A percentile compares a stretch with the other conserved stretches of the same genome.
Conservation (phyloP, 2,329 filamentous ascomycete species). For the Cercospora sojina region DNA sequence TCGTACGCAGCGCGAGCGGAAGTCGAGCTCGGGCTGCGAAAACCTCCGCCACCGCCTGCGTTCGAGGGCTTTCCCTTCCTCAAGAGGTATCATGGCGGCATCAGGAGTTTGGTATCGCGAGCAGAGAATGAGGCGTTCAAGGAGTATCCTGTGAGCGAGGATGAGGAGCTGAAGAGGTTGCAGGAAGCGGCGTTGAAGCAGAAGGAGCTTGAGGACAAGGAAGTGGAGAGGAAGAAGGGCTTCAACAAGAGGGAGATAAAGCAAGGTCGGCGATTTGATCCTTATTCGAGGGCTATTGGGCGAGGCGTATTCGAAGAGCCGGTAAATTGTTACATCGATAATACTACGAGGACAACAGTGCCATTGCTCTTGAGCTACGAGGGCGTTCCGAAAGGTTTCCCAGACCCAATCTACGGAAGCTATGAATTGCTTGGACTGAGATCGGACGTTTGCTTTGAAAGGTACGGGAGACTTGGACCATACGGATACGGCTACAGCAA, state of each 20-base stretch:
- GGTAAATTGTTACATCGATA: constrained; percentile 76
- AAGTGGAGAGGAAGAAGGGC: constrained; percentile 36
- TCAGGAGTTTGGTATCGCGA: constrained; percentile 67
- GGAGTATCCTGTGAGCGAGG: constrained; percentile 72
- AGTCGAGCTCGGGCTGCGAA: constrained; percentile 51
- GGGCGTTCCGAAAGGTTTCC: constrained; percentile 80
- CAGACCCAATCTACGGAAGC: constrained; percentile 80
- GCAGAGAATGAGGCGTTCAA: constrained; percentile 61
- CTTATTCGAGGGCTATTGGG: constrained; percentile 63
- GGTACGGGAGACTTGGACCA: constrained; percentile 81
- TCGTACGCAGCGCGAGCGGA: constrained; percentile 48
- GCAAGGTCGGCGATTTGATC: constrained; percentile 54
- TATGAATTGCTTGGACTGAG: constrained; percentile 76
- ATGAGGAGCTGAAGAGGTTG: constrained; percentile 53
- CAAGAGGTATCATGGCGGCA: constrained; percentile 84
- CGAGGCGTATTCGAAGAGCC: constrained; percentile 56
- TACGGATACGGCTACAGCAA: constrained; percentile 87
- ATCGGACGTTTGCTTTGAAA: constrained; percentile 88
- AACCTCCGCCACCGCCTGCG: constrained; percentile 63
- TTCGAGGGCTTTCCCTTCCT: constrained; percentile 89
- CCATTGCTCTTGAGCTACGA: constrained; percentile 72
- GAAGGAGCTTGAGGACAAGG: constrained; percentile 41
- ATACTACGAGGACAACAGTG: constrained; percentile 61
- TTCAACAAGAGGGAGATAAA: constrained; percentile 34
- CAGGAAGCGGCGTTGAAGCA: constrained; percentile 37